Percentiles rank a stretch among this genome's conserved stretches.
phyloP scores from a whole-genome alignment of 176 grass and related monocot species.

The Elymus sibiricus region DNA sequence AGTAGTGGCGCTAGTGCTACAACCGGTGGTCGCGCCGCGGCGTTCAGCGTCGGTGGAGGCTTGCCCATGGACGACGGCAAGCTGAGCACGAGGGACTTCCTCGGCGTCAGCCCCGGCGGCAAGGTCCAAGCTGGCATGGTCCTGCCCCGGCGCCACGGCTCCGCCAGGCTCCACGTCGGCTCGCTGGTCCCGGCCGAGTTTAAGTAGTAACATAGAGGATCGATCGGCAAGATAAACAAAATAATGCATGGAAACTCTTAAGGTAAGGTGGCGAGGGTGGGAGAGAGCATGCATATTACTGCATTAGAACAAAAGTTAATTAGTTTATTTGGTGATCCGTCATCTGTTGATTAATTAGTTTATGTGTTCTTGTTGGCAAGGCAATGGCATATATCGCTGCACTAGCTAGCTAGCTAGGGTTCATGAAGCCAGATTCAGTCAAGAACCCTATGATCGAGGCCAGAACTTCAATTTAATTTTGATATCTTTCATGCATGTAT shows the following conservation, averaged over 20 bases:
- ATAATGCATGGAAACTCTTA: background rate
- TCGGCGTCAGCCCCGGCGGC: conserved; percentile 55
- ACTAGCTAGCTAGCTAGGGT: background rate
- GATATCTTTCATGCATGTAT: background rate
- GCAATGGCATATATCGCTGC: too few relatives aligned
- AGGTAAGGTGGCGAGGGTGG: too few relatives aligned
- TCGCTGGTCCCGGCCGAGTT: conserved; percentile 58
- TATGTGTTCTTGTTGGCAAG: background rate
- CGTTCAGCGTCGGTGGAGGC: conserved; percentile 24
- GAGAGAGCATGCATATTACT: too few relatives aligned
- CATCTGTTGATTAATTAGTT: background rate
- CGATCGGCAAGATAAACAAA: background rate
- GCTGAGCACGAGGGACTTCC: conserved; percentile 87
- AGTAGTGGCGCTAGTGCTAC: background rate
- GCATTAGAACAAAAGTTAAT: too few relatives aligned
- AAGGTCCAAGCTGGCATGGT: conserved; percentile 40
- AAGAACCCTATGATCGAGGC: background rate
- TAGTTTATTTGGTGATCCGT: background rate
- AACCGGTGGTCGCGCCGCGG: background rate
- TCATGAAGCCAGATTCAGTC: too few relatives aligned
- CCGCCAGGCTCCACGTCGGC: conserved; percentile 45
- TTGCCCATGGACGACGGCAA: conserved; percentile 43
- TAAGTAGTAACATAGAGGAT: conserved; percentile 34
- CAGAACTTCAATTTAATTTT: background rate
- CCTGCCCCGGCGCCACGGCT: conserved; percentile 16